Base-by-base conservation (phyloP, 495 filamentous ascomycete genomes). In the Penicillium lividum region DNA sequence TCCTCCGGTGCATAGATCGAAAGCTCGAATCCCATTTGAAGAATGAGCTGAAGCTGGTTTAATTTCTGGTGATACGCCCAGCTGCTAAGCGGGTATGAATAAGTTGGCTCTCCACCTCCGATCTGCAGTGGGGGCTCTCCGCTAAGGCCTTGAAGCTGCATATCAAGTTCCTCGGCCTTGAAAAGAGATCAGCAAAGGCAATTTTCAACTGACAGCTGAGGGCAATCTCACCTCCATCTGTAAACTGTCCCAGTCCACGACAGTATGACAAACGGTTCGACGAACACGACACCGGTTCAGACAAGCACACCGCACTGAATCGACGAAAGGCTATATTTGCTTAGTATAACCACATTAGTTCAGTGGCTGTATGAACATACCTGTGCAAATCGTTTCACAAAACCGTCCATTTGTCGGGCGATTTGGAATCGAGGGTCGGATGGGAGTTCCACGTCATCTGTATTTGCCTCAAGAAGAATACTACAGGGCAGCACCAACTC, bases 21-120 rank as follows among this genome's bases (percentile, higher is more conserved):
- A 16, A 96, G 85, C 70, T 98, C 94, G 68, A 99, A 97, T n/a
- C 94, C 94, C 53, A 97, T 86, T 69, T 97, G 91, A 11, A 97
- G 79, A 46, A 94, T 87, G 78, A 87, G 89, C 58, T 93, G 88
- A 83, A 97, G 89, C 63, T 94, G 85, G 8, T 80, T 83, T 3
- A 97, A 80, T 68, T 96, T 98, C 65, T 96, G 89, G 53, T 91
- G 83, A 67, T 93, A 94, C 0, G 86, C 83, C 94, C 94, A 98
- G 6, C 87, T 89, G 5, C 89, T 90, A 2, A 98, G 79, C 0
- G 93, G 91, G 64, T 86, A 89, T 0, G 83, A 82, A 66, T 77
- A 88, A 11, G 81, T 79, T 18, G 79, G 69, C 53, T 80, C 76
- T 16, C 64, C 73, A 29, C 75, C 69, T 22, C 73, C 70, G 48